Percentiles rank a stretch among this genome's conserved stretches.
Evolutionary conservation across 2,329 filamentous ascomycete genomes (phyloP).

Genomic region (Scolecobasidium constrictum): DNA sequence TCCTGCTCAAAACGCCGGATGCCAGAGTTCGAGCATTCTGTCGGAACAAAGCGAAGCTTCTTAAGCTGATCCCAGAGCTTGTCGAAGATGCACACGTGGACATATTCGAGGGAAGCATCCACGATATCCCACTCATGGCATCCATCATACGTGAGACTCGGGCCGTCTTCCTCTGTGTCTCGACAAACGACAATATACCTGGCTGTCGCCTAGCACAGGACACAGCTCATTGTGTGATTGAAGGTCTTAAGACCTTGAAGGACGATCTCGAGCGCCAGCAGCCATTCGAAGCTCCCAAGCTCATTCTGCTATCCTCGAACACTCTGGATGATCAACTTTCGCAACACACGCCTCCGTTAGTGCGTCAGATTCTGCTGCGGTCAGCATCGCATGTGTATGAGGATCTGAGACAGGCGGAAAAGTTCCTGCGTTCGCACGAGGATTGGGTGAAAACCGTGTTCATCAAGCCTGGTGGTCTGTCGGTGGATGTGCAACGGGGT

Average conservation of each 20-base stretch:
- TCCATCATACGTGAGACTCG: conserved; percentile 24
- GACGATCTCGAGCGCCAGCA: conserved; percentile 15
- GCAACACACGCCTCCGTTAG: conserved; percentile 18
- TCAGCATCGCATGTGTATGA: conserved; percentile 28
- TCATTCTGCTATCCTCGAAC: conserved; percentile 34
- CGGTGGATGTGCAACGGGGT: conserved; percentile 26
- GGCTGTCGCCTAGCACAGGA: conserved; percentile 28
- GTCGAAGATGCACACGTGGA: conserved; percentile 21
- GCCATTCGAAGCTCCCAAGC: conserved; percentile 23
- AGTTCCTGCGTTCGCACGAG: conserved; percentile 24
- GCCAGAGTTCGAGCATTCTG: background rate
- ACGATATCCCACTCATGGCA: conserved; percentile 27
- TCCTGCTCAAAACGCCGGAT: conserved; percentile 23
- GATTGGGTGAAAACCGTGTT: conserved; percentile 29
- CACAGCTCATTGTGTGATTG: conserved; percentile 23
- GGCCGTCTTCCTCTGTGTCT: conserved; percentile 30
- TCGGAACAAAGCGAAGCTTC: background rate
- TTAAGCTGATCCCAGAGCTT: conserved; percentile 22
- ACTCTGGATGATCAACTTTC: conserved; percentile 30
- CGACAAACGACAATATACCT: conserved; percentile 35
- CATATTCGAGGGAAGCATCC: conserved; percentile 32
- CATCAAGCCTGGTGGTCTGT: conserved; percentile 33
- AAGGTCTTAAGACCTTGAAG: conserved; percentile 12
- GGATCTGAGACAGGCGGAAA: conserved; percentile 27
- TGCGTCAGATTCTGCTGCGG: conserved; percentile 19